These are phyloP conservation scores for Umbelopsis sp. DNA, from an alignment of 192 early-diverging fungal species.

Conservation along the genomic window DNA sequence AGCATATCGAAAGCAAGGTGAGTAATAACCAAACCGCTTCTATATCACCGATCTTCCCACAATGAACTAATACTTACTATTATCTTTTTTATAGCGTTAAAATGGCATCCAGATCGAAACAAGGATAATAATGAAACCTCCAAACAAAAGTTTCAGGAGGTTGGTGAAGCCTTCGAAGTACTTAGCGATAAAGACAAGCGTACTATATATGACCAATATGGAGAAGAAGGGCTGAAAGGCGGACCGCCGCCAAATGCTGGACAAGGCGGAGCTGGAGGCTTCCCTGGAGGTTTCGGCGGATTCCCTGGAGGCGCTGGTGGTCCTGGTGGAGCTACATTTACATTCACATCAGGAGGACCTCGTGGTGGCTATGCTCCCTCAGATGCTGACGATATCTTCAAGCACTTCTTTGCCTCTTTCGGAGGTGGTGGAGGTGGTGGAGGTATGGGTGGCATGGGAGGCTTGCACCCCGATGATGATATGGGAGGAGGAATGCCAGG, in stretches of 20 bases:
- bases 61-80: not conserved
- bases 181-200: slow-evolving; percentile 93
- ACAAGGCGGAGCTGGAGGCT: slow-evolving; percentile 51
- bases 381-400: slow-evolving; percentile 91
- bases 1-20: slow-evolving; percentile 69
- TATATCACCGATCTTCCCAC: not conserved
- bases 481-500: slow-evolving; percentile 44
- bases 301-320: slow-evolving; percentile 55
- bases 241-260: slow-evolving; percentile 61
- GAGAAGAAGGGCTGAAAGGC: slow-evolving; percentile 92
- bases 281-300: slow-evolving; percentile 53
- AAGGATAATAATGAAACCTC: slow-evolving; percentile 65
- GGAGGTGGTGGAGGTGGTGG: slow-evolving; percentile 47
- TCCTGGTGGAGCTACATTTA: slow-evolving; percentile 64
- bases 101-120: slow-evolving; percentile 80
- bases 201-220: slow-evolving; percentile 93
- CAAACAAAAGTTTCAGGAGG: slow-evolving; percentile 92
- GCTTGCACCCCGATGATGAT: slow-evolving; percentile 23
- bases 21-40: not conserved
- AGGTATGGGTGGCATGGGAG: slow-evolving; percentile 29
- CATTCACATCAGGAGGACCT: slow-evolving; percentile 59
- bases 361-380: slow-evolving; percentile 73
- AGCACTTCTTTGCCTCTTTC: slow-evolving; percentile 80
- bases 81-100: slow-evolving; percentile 57
- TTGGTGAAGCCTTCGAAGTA: slow-evolving; percentile 96